Conservation (phyloP, 768 basidiomycete species). For the Termitomyces sp. region DNA sequence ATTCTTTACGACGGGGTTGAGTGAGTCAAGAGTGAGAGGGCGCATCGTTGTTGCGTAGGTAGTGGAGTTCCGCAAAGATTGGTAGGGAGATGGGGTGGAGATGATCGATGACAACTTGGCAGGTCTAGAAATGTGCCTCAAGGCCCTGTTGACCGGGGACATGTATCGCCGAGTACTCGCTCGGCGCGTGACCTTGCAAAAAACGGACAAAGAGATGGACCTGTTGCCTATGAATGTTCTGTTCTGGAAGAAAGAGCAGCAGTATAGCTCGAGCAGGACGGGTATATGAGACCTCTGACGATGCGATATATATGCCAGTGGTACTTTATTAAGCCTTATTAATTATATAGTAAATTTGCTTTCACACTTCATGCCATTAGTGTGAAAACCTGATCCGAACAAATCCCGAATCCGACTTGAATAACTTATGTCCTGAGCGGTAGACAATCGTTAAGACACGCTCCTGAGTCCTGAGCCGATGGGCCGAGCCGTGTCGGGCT, state of each 20-base stretch:
- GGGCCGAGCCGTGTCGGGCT: no score
- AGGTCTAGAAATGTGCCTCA: slow-evolving; percentile 5
- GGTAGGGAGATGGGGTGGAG: not conserved
- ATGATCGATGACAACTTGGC: slow-evolving; percentile 13
- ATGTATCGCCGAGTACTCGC: not conserved
- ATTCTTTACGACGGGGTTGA: slow-evolving; percentile 82
- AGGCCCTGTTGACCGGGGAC: slow-evolving; percentile 1
- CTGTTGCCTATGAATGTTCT: not conserved
- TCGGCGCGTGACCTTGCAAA: slow-evolving; percentile 3
- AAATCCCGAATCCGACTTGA: not conserved
- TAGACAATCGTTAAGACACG: no score
- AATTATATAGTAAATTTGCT: not conserved
- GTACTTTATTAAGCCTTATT: not conserved
- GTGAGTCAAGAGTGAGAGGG: slow-evolving; percentile 60
- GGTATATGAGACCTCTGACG: not conserved
- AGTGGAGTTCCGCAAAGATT: slow-evolving; percentile 5
- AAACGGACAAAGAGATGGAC: not conserved
- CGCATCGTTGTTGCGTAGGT: slow-evolving; percentile 37
- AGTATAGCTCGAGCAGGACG: not conserved
- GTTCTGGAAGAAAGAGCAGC: not conserved
- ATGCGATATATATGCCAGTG: slow-evolving; percentile 15
- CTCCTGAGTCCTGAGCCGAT: no score
- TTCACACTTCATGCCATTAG: not conserved
- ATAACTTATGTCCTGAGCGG: no score
- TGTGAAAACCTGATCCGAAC: not conserved